Evolutionary conservation across 1,284 basidiomycete genomes (phyloP), one percentile per base, ranked within the genome.

Genomic region (Sanguinoderma infundibulare): DNA sequence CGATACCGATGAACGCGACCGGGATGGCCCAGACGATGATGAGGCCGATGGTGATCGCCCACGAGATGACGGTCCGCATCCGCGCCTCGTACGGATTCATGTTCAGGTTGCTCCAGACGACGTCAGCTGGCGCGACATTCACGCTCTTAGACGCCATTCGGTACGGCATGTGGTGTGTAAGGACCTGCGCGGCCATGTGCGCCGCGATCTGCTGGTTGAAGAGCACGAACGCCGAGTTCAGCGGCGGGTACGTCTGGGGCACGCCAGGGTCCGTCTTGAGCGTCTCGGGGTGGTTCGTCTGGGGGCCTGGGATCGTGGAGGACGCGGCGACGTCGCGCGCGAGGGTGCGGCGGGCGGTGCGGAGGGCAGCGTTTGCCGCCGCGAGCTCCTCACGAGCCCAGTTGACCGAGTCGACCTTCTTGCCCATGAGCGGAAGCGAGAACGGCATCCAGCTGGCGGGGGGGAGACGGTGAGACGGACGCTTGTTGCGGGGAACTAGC

Each of bases 201-300:
- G 94, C 94, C 1, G 93, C 93, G 67, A 98, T 92, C 78, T 98
- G 97, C 68, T 87, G 85, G 75, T 96, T 89, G 84, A 98, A 99
- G 32, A 94, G 90, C 63, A 99, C 84, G 75, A 99, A 99, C 3
- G 93, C 94, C 28, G 91, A 92, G 72, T 87, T 94, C 65, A 92
- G 73, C 1, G 91, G 89, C 3, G 87, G 88, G 65, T 92, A 92
- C 28, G 81, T 81, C 58, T 83, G 75, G 51, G 65, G 49, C 3
- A 65, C n/a, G 24, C 52, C 53, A 38, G 44, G 22, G 24, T 61
- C 60, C 3, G 65, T 57, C 60, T 72, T 70, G 28, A 74, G 54
- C 46, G 55, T 65, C 49, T 69, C 67, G 1, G 69, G 62, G 34
- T 73, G 63, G 39, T 62, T 75, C 28, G 65, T 62, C 63, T 57